These are phyloP conservation scores for Prunus salicina DNA, from an alignment of 306 rosid genomes.

Conservation along the genomic window DNA sequence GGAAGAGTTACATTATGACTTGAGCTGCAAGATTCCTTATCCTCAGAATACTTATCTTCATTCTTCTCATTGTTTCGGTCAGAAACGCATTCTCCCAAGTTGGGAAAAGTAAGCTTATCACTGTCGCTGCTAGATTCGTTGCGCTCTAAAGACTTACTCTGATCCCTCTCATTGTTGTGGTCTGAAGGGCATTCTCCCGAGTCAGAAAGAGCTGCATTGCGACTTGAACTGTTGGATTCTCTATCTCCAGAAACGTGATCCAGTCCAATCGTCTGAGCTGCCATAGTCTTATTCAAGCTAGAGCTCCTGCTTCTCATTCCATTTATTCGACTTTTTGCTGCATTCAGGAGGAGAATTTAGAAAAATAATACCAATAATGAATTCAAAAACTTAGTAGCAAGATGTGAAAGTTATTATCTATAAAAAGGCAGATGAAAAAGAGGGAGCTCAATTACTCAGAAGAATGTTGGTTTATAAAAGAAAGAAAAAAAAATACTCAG, in stretches of 20 bases:
- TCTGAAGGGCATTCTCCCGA: conserved; percentile 33
- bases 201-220: conserved; percentile 35
- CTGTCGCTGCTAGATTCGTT: background rate
- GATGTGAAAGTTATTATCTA: background rate
- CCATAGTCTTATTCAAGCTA: conserved; percentile 31
- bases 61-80: background rate
- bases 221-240: conserved; percentile 24
- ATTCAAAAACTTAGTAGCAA: background rate
- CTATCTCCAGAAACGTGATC: conserved; percentile 29
- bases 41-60: conserved; percentile 23
- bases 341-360: conserved; percentile 19
- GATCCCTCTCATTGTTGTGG: conserved; percentile 32
- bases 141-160: background rate
- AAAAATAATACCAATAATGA: background rate
- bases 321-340: conserved; percentile 60
- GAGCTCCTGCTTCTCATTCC: conserved; percentile 28
- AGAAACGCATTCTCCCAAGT: background rate
- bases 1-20: conserved; percentile 34
- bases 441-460: background rate
- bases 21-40: conserved; percentile 23
- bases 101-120: background rate
- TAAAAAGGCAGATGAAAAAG: background rate
- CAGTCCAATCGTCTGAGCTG: conserved; percentile 30
- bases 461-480: too few relatives aligned
- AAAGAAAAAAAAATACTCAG: background rate